phyloP scores from a whole-genome alignment of 768 basidiomycete species.

The Leccinum subtestaceum region DNA sequence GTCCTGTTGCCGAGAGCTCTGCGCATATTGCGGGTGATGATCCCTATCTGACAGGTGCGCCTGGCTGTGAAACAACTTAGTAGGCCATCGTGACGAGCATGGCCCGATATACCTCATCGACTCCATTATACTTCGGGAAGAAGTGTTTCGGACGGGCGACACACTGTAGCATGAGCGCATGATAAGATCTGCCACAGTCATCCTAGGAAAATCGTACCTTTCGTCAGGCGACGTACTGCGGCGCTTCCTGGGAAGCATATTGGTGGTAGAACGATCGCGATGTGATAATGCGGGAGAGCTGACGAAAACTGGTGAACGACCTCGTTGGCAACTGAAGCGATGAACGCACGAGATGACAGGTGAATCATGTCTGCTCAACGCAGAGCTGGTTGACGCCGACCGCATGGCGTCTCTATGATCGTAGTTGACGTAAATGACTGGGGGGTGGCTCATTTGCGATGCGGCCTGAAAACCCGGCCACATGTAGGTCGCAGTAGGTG shows the following conservation, averaged over 20 bases:
- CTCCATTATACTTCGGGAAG: slow-evolving; percentile 21
- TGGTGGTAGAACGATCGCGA: slow-evolving; percentile 29
- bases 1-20: slow-evolving; percentile 14
- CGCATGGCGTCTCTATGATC: slow-evolving; percentile 33
- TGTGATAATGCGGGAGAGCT: slow-evolving; percentile 31
- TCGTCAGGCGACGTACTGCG: slow-evolving; percentile 32
- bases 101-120: slow-evolving; percentile 27
- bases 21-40: slow-evolving; percentile 7
- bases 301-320: slow-evolving; percentile 15
- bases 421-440: slow-evolving; percentile 39
- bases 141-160: slow-evolving; percentile 13
- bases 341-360: slow-evolving; percentile 31
- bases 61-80: slow-evolving; percentile 20
- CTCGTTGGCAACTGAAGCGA: slow-evolving; percentile 12
- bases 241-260: slow-evolving; percentile 32
- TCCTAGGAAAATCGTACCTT: slow-evolving; percentile 14
- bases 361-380: slow-evolving; percentile 29
- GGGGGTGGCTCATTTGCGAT: slow-evolving; percentile 41
- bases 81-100: background rate
- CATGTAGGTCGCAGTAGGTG: slow-evolving; percentile 43
- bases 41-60: slow-evolving; percentile 22
- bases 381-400: slow-evolving; percentile 31
- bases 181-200: slow-evolving; percentile 12
- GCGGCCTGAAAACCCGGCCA: slow-evolving; percentile 47
- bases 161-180: slow-evolving; percentile 7